These are phyloP conservation scores for Ustilago vetiveriae DNA, from an alignment of 1,284 basidiomycete species.

Conservation along the genomic window DNA sequence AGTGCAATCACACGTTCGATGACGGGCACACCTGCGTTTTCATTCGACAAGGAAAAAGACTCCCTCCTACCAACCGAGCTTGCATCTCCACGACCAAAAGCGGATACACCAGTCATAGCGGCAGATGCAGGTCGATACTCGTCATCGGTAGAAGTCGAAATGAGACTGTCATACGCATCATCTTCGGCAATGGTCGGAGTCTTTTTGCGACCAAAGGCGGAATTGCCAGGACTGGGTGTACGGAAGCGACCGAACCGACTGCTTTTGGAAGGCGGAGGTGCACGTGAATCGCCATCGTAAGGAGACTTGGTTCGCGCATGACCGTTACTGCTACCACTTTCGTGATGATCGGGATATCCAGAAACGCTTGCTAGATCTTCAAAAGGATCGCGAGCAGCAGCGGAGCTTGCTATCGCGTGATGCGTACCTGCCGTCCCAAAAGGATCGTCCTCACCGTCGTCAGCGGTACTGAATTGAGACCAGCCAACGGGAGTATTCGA, in stretches of 20 bases:
- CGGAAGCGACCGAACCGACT: conserved; percentile 31
- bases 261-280: conserved; percentile 25
- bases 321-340: conserved; percentile 11
- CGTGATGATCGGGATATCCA: conserved; percentile 4
- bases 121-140: neutral
- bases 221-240: conserved; percentile 31
- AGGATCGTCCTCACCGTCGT: conserved; percentile 22
- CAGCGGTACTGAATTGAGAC: conserved; percentile 30
- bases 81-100: neutral
- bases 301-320: conserved; percentile 18
- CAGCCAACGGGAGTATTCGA: conserved; percentile 35
- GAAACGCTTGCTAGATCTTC: conserved; percentile 20
- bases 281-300: conserved; percentile 6
- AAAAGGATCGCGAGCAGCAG: conserved; percentile 22
- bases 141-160: conserved; percentile 6
- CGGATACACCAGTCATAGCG: neutral
- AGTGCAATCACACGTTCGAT: conserved; percentile 54
- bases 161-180: conserved; percentile 17
- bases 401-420: neutral
- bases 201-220: conserved; percentile 33
- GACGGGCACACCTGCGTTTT: conserved; percentile 31
- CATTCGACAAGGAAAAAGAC: conserved; percentile 19
- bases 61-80: conserved; percentile 13
- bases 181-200: conserved; percentile 37
- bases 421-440: conserved; percentile 8